phyloP scores from a whole-genome alignment of 2,329 filamentous ascomycete genomes.

The Cladorrhinum sp. region DNA sequence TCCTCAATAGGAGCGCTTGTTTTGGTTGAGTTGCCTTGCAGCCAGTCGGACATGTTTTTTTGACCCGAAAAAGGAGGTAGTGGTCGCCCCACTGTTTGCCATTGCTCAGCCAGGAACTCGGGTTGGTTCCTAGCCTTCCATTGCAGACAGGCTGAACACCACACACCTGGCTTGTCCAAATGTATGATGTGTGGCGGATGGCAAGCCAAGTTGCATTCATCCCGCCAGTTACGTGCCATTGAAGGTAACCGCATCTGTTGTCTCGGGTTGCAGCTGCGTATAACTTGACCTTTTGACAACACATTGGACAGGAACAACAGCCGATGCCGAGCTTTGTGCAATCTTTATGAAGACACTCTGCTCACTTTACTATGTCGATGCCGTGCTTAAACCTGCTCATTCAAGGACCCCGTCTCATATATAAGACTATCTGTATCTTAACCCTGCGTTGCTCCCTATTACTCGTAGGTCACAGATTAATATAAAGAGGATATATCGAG shows the following conservation, averaged over 20 bases:
- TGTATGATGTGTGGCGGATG: neutral
- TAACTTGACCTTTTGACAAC: neutral
- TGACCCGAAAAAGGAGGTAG: slow-evolving; percentile 4
- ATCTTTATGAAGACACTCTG: neutral
- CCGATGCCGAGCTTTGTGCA: neutral
- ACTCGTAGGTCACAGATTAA: neutral
- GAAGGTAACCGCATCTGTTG: neutral
- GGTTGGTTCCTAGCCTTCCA: slow-evolving; percentile 19
- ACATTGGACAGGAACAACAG: neutral
- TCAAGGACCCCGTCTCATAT: neutral
- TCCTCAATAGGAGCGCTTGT: slow-evolving; percentile 6
- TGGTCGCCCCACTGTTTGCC: slow-evolving; percentile 13
- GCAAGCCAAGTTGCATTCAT: neutral
- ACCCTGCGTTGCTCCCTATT: neutral
- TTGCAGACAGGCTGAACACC: slow-evolving; percentile 4
- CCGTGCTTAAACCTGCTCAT: neutral
- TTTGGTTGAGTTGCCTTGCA: slow-evolving; percentile 4
- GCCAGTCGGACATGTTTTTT: neutral
- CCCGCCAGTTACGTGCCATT: neutral
- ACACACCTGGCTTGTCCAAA: slow-evolving; percentile 3
- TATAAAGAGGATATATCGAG: neutral
- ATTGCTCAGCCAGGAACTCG: slow-evolving; percentile 27
- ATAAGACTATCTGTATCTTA: neutral
- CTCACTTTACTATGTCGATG: neutral
- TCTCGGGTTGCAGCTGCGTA: neutral